Percentiles rank a stretch among this genome's conserved stretches.
Conservation (phyloP, 805 yeast species). For the Lachancea cidri region DNA sequence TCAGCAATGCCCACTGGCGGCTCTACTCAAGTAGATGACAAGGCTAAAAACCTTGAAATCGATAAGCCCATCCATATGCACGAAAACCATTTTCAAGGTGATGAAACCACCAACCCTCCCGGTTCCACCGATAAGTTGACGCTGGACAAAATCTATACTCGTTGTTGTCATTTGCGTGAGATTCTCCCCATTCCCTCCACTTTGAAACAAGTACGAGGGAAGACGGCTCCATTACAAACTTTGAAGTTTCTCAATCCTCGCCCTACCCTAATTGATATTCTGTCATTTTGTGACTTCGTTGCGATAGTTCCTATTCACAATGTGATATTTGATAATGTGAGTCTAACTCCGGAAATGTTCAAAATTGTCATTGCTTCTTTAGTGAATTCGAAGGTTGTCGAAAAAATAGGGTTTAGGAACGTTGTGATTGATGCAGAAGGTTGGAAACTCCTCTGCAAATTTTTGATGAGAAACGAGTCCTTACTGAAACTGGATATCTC, state of each 20-base stretch:
- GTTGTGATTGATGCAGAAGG: constrained; percentile 67
- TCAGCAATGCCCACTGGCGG: not conserved
- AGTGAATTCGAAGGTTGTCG: constrained; percentile 57
- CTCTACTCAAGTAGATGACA: constrained; percentile 13
- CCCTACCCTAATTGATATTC: constrained; percentile 83
- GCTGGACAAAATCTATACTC: constrained; percentile 69
- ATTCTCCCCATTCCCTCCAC: constrained; percentile 91
- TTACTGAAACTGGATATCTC: constrained; percentile 63
- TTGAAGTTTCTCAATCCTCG: constrained; percentile 77
- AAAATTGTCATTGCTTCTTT: constrained; percentile 67
- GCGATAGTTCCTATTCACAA: constrained; percentile 78
- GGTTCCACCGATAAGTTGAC: constrained; percentile 28
- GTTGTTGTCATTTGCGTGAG: constrained; percentile 90
- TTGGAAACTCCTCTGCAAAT: constrained; percentile 77
- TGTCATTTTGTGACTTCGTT: constrained; percentile 83
- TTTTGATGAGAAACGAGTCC: constrained; percentile 56
- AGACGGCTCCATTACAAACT: constrained; percentile 66
- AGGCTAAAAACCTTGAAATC: constrained; percentile 42
- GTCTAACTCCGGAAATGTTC: constrained; percentile 70
- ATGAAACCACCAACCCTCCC: constrained; percentile 14
- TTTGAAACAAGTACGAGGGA: constrained; percentile 71
- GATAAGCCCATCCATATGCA: constrained; percentile 69
- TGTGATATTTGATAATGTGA: constrained; percentile 73
- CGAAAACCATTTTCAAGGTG: constrained; percentile 47
- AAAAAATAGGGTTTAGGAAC: constrained; percentile 72